Percentiles rank a stretch among this genome's conserved stretches.
Evolutionary conservation across 768 basidiomycete genomes (phyloP).

Genomic region (Lentinula lateritia): DNA sequence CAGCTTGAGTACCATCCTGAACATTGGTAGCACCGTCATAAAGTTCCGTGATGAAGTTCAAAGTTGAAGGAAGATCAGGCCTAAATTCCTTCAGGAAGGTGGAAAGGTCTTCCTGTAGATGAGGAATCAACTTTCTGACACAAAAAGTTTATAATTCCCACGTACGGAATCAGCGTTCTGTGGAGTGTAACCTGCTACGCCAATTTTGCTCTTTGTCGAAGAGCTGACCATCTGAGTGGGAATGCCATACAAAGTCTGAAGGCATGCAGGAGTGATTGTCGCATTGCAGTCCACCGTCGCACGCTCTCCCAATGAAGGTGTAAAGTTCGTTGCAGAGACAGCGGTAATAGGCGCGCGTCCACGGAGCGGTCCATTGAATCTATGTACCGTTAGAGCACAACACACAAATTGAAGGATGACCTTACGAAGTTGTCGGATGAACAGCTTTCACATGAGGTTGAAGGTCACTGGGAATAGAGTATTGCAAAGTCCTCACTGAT

Average conservation of each 20-base stretch:
- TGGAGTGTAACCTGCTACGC: conserved; percentile 20
- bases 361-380: neutral
- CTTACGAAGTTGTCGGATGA: conserved; percentile 28
- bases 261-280: conserved; percentile 20
- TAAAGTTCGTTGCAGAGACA: neutral
- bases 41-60: conserved; percentile 25
- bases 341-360: conserved; percentile 14
- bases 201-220: conserved; percentile 16
- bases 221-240: conserved; percentile 10
- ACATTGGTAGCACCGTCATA: conserved; percentile 29
- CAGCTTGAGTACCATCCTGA: conserved; percentile 21
- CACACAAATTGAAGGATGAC: conserved; percentile 1
- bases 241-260: conserved; percentile 22
- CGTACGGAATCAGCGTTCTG: conserved; percentile 12
- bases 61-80: conserved; percentile 24
- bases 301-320: conserved; percentile 11
- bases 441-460: conserved; percentile 23
- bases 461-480: conserved; percentile 28
- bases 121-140: no score
- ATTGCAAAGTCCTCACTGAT: conserved; percentile 26
- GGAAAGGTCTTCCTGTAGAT: conserved; percentile 17
- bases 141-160: no score
- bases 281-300: neutral
- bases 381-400: neutral
- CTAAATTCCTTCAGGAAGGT: conserved; percentile 22